Percentiles rank a stretch among this genome's conserved stretches.
These are phyloP conservation scores for Phalaenopsis hybrid DNA, from an alignment of 116 monocot species.

Conservation along the genomic window DNA sequence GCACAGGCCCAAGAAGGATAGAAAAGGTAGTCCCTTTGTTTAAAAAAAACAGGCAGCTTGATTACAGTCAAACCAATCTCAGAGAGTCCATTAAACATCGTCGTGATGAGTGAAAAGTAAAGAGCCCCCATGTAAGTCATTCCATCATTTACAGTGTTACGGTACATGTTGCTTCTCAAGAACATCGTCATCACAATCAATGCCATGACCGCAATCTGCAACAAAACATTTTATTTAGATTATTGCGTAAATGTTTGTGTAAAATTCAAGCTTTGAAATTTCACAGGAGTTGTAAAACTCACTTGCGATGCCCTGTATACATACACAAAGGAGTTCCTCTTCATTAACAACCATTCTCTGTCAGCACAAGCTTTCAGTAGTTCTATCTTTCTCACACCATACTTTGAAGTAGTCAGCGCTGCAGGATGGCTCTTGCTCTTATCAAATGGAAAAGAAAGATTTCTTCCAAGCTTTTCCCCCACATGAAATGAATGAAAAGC, in stretches of 20 bases:
- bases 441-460: constrained; percentile 25
- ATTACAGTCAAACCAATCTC: constrained; percentile 27
- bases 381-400: constrained; percentile 25
- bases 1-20: constrained; percentile 52
- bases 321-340: constrained; percentile 31
- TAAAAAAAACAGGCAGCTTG: constrained; percentile 44
- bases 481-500: constrained; percentile 30
- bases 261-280: not conserved
- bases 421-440: constrained; percentile 31
- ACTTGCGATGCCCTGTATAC: constrained; percentile 26
- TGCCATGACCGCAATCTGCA: constrained; percentile 20
- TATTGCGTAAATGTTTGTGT: not conserved
- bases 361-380: constrained; percentile 23
- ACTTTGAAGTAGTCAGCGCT: constrained; percentile 28
- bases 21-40: constrained; percentile 43
- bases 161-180: constrained; percentile 27
- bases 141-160: constrained; percentile 11
- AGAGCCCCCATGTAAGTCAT: constrained; percentile 26
- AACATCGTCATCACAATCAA: constrained; percentile 31
- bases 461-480: constrained; percentile 13
- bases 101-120: constrained; percentile 11
- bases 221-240: not conserved
- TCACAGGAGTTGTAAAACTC: not conserved
- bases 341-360: constrained; percentile 34
- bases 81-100: constrained; percentile 32